Base-by-base conservation (phyloP, 106 monocot species). In the Iris macrosiphon region DNA sequence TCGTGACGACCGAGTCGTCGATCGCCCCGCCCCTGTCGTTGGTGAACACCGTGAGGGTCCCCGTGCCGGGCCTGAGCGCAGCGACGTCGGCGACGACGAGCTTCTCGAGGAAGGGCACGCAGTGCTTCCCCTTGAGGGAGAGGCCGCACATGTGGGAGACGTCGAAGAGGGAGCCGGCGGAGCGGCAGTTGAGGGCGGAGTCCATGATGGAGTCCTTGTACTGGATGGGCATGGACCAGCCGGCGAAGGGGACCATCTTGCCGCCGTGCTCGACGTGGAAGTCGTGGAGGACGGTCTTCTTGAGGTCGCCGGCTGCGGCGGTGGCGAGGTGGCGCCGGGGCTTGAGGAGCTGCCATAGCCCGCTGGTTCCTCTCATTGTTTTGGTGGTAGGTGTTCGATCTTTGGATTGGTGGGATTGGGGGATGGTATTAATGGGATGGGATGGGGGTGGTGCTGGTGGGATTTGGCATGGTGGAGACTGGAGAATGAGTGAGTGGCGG, bases 101-200 rank as follows among this genome's bases (percentile, higher is more conserved):
- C 38, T 38, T 65, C 68, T 95, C 89, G 32, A 95, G 76, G 63
- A 95, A 95, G 22, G 75, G 24, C 35, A 74, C 37, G 55, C 41
- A 50, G 56, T 85, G 76, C 44, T 67, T 69, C 42, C 94, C 94
- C 31, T 46, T 73, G 76, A 95, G 76, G 64, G 81, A 82, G 73
- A 95, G 89, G 61, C 94, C 94, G 76, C 94, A 95, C 94, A 95
- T 95, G 76, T 95, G 94, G 59, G 94, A 81, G 45, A 95, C 94
- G 54, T 95, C 94, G 69, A 95, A 95, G 55, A 95, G 81, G 70
- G 79, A 12, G 25, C 85, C 94, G 59, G 81, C 56, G 32, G 63
- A 40, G 48, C 94, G 81, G 72, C 94, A 95, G 59, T 89, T 89
- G 66, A 89, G 30, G 45, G 89, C 79, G 54, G 94, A 95, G 19